Evolutionary conservation across 2,329 filamentous ascomycete species (phyloP).

Genomic region (Apiospora hydei): DNA sequence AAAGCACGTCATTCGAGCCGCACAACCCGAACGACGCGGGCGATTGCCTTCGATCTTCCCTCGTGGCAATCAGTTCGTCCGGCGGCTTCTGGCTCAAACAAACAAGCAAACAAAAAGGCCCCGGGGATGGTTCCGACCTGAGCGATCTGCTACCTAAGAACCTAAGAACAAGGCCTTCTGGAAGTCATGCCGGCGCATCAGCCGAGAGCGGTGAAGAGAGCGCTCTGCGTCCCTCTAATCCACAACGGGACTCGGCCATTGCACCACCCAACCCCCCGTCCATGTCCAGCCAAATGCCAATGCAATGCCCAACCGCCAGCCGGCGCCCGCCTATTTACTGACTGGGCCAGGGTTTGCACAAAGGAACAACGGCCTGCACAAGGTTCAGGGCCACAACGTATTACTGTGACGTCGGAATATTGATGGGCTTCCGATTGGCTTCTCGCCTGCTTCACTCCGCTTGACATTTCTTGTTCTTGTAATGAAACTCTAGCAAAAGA

Average conservation of each 20-base stretch:
- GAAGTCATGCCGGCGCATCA: conserved; percentile 4
- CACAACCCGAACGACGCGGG: background rate
- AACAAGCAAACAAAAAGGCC: background rate
- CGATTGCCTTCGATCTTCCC: conserved; percentile 9
- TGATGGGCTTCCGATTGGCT: conserved; percentile 19
- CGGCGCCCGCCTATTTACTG: background rate
- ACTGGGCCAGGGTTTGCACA: background rate
- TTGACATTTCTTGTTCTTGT: background rate
- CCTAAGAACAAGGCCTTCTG: background rate
- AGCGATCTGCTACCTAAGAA: background rate
- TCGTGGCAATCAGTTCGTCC: background rate
- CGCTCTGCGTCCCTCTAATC: background rate
- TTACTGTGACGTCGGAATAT: conserved; percentile 16
- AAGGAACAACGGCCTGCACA: background rate
- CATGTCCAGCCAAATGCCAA: background rate
- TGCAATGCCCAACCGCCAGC: no score
- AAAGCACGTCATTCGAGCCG: background rate
- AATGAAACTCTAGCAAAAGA: conserved; percentile 6
- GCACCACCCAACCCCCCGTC: background rate
- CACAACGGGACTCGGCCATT: conserved; percentile 14
- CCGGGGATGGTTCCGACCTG: conserved; percentile 6
- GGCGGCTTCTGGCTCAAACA: conserved; percentile 2
- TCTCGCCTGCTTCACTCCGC: background rate
- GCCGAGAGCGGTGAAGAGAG: conserved; percentile 19
- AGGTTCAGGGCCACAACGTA: conserved; percentile 5